Evolutionary conservation across 2,329 filamentous ascomycete species (phyloP), one percentile per base, ranked within the genome.

Genomic region (Colletotrichum tofieldiae): DNA sequence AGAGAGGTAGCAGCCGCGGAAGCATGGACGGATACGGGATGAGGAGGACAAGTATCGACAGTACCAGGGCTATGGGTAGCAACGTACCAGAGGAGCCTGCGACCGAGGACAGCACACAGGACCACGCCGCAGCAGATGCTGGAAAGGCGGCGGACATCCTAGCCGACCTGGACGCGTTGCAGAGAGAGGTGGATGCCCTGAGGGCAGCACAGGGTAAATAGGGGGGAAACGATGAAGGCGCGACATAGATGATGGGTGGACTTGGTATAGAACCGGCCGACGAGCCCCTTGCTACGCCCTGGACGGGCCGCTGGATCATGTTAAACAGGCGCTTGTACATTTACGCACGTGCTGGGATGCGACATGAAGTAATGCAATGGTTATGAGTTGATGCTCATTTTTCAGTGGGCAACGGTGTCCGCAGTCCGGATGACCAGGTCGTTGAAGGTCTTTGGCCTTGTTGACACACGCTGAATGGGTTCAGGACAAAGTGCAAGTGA

Each of bases 121-220:
- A 62, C 68, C 74, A 43, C 75, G 71, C 74, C 12, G 68, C 69
- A 51, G 55, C 79, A 41, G 70, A 79, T 39, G 76, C 56, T 35
- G 79, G 82, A 76, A 78, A 84, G 78, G 78, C 84, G 68, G 75
- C 83, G 52, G 89, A 93, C 77, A 94, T 95, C 71, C 81, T 96
- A 75, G 92, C 92, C 1, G 93, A 95, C 79, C 81, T 96, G 67
- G 88, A 90, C 58, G 90, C 91, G 29, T 81, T 96, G 74, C 93
- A 94, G 81, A 88, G 88, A 78, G 93, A 96, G 78, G 93, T 96
- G 49, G 93, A 96, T 81, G 92, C 89, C 5, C 77, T 93, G 55
- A 84, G 88, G 76, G 85, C 82, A 9, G 82, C 81, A 75, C 82
- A 81, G 56, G 80, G 78, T 45, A 79, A 71, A 56, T 70, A 56